These are phyloP conservation scores for Sicyos edulis DNA, from an alignment of 306 rosid genomes.

Conservation along the genomic window DNA sequence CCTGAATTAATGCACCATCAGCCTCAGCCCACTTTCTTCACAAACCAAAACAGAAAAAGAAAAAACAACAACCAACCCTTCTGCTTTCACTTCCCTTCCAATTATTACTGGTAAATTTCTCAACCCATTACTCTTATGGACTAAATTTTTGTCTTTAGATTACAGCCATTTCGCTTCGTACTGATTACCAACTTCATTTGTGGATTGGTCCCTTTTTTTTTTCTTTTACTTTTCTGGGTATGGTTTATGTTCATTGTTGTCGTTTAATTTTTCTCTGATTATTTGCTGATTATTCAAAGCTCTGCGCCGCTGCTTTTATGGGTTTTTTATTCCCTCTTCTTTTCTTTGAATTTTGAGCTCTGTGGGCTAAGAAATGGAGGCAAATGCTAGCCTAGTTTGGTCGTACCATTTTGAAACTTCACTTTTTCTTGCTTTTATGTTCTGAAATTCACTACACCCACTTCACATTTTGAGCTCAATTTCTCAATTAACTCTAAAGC, in stretches of 20 bases:
- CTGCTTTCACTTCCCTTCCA: neutral
- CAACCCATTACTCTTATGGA: neutral
- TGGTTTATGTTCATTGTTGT: neutral
- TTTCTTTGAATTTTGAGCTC: constrained; percentile 9
- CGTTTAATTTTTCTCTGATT: neutral
- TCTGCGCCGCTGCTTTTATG: neutral
- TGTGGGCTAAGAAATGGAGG: neutral
- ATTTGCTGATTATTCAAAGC: neutral
- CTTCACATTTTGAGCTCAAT: neutral
- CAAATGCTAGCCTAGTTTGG: neutral
- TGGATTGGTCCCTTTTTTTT: no score
- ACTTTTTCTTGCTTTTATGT: neutral
- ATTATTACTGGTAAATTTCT: neutral
- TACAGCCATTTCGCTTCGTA: neutral
- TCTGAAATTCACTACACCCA: neutral
- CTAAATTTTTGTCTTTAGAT: neutral
- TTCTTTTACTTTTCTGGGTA: neutral
- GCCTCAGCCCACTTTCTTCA: neutral
- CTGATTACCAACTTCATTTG: no score
- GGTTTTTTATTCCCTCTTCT: neutral
- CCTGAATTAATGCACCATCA: constrained; percentile 19
- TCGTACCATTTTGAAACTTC: neutral
- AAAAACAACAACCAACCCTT: neutral
- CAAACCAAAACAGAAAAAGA: neutral
- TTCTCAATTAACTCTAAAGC: no score